phyloP scores from a whole-genome alignment of 2,329 filamentous ascomycete species.

The Phaeosphaeria sp. region DNA sequence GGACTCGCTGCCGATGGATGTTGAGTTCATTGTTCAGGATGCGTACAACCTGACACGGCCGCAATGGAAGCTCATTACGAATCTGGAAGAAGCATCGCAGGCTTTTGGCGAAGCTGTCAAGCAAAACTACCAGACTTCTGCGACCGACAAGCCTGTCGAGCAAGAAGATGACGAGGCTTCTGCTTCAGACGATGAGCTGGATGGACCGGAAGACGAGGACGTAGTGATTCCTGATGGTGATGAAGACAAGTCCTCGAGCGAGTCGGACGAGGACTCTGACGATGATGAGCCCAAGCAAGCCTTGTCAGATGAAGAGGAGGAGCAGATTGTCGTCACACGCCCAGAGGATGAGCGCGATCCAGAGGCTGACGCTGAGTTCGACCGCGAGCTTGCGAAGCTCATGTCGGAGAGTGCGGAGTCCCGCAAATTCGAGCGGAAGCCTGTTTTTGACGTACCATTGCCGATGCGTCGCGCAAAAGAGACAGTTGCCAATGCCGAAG shows the following conservation, averaged over 20 bases:
- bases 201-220: constrained; percentile 56
- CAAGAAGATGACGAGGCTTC: constrained; percentile 74
- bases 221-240: constrained; percentile 58
- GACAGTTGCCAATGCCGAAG: constrained; percentile 48
- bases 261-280: constrained; percentile 62
- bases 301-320: constrained; percentile 77
- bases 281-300: constrained; percentile 58
- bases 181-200: constrained; percentile 76
- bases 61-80: constrained; percentile 87
- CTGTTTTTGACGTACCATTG: constrained; percentile 95
- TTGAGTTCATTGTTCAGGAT: constrained; percentile 95
- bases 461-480: constrained; percentile 81
- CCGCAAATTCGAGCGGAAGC: constrained; percentile 93
- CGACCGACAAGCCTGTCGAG: constrained; percentile 72
- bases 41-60: constrained; percentile 84
- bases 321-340: constrained; percentile 89
- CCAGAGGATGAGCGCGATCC: constrained; percentile 90
- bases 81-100: constrained; percentile 81
- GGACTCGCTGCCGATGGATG: constrained; percentile 89
- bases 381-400: constrained; percentile 96
- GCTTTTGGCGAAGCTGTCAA: constrained; percentile 87
- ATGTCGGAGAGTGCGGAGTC: constrained; percentile 98
- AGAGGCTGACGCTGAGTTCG: constrained; percentile 95
- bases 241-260: constrained; percentile 57
- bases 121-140: constrained; percentile 84